phyloP scores from a whole-genome alignment of 345 rosid genomes.

The Melaleuca quinquenervia region DNA sequence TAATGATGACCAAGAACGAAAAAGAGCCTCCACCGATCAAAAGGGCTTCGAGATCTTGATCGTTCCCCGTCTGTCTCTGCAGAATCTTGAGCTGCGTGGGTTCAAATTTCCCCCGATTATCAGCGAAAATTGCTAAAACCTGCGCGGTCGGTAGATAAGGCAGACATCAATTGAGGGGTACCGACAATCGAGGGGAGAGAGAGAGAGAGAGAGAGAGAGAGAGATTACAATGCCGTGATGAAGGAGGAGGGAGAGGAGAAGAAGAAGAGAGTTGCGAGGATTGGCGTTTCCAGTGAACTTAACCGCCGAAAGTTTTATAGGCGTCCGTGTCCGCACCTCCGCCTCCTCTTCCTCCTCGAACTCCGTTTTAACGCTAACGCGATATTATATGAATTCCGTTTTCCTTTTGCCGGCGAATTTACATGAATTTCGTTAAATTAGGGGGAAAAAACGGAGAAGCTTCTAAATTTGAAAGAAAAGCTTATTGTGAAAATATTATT shows the following conservation, averaged over 20 bases:
- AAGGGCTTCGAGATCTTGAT: neutral
- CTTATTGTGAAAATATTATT: neutral
- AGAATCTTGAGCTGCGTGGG: neutral
- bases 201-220: neutral
- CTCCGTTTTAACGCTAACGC: neutral
- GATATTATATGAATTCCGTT: neutral
- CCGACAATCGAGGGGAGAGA: neutral
- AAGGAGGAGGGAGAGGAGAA: neutral
- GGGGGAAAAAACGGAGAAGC: neutral
- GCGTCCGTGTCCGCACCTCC: neutral
- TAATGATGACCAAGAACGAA: neutral
- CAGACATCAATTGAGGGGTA: neutral
- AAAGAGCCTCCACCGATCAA: neutral
- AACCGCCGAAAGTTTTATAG: neutral
- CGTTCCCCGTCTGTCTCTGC: neutral
- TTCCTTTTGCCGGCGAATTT: neutral
- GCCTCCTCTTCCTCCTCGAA: neutral
- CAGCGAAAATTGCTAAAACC: neutral
- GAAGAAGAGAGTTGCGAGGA: neutral
- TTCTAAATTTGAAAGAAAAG: neutral
- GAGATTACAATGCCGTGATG: neutral
- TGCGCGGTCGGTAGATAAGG: neutral
- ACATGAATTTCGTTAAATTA: neutral
- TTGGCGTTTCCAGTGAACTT: neutral
- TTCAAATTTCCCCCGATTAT: neutral